phyloP scores from a whole-genome alignment of 2,329 filamentous ascomycete species.

The Xylaria sp. region DNA sequence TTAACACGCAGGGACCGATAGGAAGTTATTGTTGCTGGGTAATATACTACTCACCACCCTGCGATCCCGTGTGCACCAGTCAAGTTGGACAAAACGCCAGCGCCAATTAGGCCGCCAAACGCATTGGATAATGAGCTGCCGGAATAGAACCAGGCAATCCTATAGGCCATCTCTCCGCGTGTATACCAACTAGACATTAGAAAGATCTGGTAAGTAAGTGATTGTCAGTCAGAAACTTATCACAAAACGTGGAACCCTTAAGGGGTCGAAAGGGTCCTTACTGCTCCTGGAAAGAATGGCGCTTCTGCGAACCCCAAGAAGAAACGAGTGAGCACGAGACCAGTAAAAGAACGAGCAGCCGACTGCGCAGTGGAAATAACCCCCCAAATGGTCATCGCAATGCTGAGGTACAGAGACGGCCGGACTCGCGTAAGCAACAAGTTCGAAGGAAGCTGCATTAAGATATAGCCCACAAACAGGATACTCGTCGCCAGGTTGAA shows the following conservation, averaged over 20 bases:
- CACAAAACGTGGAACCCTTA: background rate
- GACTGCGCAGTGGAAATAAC: conserved; percentile 58
- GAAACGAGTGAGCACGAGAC: conserved; percentile 60
- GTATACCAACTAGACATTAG: conserved; percentile 61
- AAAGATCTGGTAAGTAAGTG: conserved; percentile 48
- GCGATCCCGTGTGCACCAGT: conserved; percentile 53
- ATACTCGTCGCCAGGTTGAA: conserved; percentile 67
- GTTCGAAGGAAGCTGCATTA: conserved; percentile 72
- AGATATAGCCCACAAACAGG: conserved; percentile 68
- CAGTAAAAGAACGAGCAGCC: conserved; percentile 55
- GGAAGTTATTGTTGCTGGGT: background rate
- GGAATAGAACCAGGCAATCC: conserved; percentile 61
- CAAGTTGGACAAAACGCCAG: conserved; percentile 59
- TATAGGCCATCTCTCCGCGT: conserved; percentile 55
- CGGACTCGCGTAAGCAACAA: conserved; percentile 64
- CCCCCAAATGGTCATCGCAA: conserved; percentile 56
- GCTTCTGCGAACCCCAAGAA: conserved; percentile 62
- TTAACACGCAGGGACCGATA: background rate
- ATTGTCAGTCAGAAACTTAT: conserved; percentile 14
- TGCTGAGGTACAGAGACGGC: conserved; percentile 64
- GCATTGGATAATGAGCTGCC: conserved; percentile 61
- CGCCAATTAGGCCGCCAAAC: conserved; percentile 63
- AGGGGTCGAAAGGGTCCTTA: conserved; percentile 7
- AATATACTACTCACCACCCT: conserved; percentile 49
- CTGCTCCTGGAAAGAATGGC: conserved; percentile 61